Evolutionary conservation across 2,329 filamentous ascomycete species (phyloP), one percentile per base, ranked within the genome.

Genomic region (Atkinsonella hypoxylon): DNA sequence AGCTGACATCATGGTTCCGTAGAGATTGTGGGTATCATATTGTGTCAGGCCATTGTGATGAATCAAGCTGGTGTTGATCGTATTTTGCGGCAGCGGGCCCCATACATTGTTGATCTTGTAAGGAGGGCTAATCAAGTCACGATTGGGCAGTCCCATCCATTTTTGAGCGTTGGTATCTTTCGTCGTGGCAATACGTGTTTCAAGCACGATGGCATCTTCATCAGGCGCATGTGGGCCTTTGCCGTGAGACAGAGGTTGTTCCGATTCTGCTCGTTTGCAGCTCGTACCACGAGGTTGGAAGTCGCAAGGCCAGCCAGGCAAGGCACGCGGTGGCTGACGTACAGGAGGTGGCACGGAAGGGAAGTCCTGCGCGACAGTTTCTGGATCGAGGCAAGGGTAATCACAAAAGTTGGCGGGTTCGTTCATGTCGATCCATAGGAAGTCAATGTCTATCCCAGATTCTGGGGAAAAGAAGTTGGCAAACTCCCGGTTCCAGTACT

Each of bases 11-110:
- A 87, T 82, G 8, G 78, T 77, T 1, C 87, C 87, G 62, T 87
- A 89, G 1, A 89, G 65, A 57, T 89, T 89, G 63, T 90, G 87
- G 0, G 81, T 85, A 57, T 90, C 87, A 60, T 87, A 88, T 64
- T 86, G 79, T 18, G 73, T 71, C 38, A 82, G 68, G 1, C 84
- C 84, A 52, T 85, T 82, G 41, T 79, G 73, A 62, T 88, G 84
- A 9, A 82, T 74, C 9, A 87, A 67, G 59, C 87, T 77, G 0
- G 83, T 85, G 55, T 79, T 73, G 49, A 87, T 77, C 0, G 85
- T 82, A 59, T 78, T 73, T 62, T 79, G 78, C 0, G 72, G 73
- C 26, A 77, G 64, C 2, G 69, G 71, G 41, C 74, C 74, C 39
- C 70, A 63, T 13, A 51, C 43, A 34, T 56, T 58, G 45, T 54